Conservation (phyloP, 306 rosid species). For the Rubus parviflorus region DNA sequence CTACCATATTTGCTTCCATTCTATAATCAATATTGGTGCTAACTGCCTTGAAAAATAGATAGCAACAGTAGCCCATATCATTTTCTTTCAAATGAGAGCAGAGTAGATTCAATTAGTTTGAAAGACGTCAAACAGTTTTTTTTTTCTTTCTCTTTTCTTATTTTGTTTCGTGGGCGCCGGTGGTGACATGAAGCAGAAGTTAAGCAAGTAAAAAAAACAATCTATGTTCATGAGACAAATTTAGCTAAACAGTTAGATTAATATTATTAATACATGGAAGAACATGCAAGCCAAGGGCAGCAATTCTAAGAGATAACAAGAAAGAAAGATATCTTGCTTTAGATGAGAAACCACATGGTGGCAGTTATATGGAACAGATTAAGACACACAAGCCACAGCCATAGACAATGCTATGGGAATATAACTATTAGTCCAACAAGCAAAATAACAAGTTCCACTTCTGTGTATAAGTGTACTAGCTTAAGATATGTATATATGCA, state of each 20-base stretch:
- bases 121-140: too few species aligned
- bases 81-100: too few species aligned
- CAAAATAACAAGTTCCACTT: background rate
- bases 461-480: background rate
- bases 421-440: background rate
- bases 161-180: too few species aligned
- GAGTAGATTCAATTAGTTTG: too few species aligned
- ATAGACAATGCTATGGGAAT: background rate
- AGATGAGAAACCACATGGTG: background rate
- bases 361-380: background rate
- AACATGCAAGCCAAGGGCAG: background rate
- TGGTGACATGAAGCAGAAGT: too few species aligned
- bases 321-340: background rate
- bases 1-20: background rate
- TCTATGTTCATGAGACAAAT: too few species aligned
- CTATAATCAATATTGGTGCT: background rate
- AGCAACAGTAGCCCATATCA: too few species aligned
- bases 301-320: background rate
- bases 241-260: too few species aligned
- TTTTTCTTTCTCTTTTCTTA: too few species aligned
- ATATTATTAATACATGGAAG: background rate
- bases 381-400: background rate
- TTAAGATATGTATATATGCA: background rate
- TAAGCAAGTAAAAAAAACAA: too few species aligned
- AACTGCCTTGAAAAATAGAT: too few species aligned